Percentiles rank a stretch among this genome's conserved stretches.
These are phyloP conservation scores for Stentor coeruleus DNA, from an alignment of 73 alveolate species.

Conservation along the genomic window DNA sequence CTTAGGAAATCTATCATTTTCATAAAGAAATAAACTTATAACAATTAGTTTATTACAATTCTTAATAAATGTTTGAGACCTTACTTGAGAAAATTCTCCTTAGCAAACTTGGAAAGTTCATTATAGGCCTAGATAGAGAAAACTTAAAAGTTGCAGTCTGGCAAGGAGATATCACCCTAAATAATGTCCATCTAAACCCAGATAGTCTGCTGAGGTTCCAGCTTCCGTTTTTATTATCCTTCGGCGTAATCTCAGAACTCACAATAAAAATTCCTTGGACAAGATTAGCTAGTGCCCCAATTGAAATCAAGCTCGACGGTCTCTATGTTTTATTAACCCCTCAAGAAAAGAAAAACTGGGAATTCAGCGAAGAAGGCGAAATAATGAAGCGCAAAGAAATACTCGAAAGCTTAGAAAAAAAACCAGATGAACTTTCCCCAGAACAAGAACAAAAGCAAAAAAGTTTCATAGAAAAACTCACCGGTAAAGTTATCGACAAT, in stretches of 20 bases:
- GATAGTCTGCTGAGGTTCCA: conserved; percentile 65
- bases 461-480: conserved; percentile 2
- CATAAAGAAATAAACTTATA: no score
- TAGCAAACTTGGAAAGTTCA: conserved; percentile 8
- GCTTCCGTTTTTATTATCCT: conserved; percentile 75
- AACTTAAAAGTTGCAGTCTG: conserved; percentile 74
- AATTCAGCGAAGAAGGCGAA: conserved; percentile 34
- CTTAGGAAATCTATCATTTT: no score
- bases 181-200: conserved; percentile 75
- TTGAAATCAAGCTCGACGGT: conserved; percentile 75
- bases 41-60: no score
- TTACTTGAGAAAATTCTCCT: conserved; percentile 18
- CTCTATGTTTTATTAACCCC: conserved; percentile 77
- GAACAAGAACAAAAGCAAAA: conserved; percentile 16
- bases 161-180: conserved; percentile 87
- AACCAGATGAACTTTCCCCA: conserved; percentile 1
- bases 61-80: conserved; percentile 17
- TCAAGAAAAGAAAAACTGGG: conserved; percentile 52
- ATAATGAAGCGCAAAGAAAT: not conserved
- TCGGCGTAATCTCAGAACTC: conserved; percentile 75
- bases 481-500: not conserved
- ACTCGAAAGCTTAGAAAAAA: not conserved
- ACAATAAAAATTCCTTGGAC: conserved; percentile 91
- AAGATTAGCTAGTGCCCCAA: conserved; percentile 85
- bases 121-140: conserved; percentile 63